Evolutionary conservation across 495 filamentous ascomycete genomes (phyloP).

Genomic region (Massariosphaeria phaeospora): DNA sequence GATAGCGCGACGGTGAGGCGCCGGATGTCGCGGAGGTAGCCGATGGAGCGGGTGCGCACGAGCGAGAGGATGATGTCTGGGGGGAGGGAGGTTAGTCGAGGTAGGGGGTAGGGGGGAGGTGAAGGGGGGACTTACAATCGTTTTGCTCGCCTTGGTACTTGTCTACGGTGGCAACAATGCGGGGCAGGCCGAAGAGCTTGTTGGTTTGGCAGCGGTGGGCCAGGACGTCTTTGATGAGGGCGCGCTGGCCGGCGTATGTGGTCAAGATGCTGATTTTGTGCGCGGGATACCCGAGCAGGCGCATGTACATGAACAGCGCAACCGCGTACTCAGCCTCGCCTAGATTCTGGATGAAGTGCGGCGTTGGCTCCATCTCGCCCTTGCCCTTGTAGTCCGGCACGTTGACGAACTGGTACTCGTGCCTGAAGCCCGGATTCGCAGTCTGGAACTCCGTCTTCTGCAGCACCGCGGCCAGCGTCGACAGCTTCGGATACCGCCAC

Average conservation of each 20-base stretch:
- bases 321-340: conserved; percentile 97
- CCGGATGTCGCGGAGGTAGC: conserved; percentile 88
- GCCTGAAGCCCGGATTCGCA: conserved; percentile 87
- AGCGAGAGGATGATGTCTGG: conserved; percentile 89
- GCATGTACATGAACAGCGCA: conserved; percentile 96
- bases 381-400: conserved; percentile 88
- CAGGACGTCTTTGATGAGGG: conserved; percentile 85
- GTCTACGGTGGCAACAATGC: conserved; percentile 89
- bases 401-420: conserved; percentile 96
- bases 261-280: conserved; percentile 84
- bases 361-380: conserved; percentile 86
- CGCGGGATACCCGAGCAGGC: conserved; percentile 91
- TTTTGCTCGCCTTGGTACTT: conserved; percentile 99
- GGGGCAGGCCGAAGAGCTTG: conserved; percentile 82
- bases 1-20: conserved; percentile 96
- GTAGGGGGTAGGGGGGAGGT: not conserved
- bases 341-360: conserved; percentile 95
- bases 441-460: conserved; percentile 63
- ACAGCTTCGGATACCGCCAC: conserved; percentile 84
- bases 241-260: conserved; percentile 91
- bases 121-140: conserved; percentile 65
- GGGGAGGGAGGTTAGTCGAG: not conserved
- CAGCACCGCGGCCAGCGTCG: conserved; percentile 71
- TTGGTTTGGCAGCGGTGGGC: conserved; percentile 78
- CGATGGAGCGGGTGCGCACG: conserved; percentile 80